Evolutionary conservation across 345 rosid species (phyloP).

Genomic region (Syzygium jambos): DNA sequence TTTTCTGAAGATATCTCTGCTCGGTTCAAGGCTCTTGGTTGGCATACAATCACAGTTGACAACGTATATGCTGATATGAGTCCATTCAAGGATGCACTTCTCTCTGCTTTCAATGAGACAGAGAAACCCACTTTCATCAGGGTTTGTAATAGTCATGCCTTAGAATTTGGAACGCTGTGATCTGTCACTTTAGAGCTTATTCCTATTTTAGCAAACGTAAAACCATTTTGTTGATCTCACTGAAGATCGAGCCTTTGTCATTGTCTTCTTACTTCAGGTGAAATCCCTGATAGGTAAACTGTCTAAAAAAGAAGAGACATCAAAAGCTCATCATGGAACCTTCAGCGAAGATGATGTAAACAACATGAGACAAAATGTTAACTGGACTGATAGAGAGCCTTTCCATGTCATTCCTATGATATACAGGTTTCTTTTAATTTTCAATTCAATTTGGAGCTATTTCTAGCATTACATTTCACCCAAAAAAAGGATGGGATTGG

Average conservation of each 20-base stretch:
- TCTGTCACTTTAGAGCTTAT: background rate
- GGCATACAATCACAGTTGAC: slow-evolving; percentile 17
- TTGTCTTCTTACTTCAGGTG: slow-evolving; percentile 5
- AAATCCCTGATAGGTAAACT: slow-evolving; percentile 18
- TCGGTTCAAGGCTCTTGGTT: slow-evolving; percentile 27
- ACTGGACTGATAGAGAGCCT: slow-evolving; percentile 11
- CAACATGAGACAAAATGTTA: slow-evolving; percentile 15
- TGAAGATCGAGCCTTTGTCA: background rate
- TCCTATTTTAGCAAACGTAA: background rate
- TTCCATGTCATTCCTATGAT: slow-evolving; percentile 20
- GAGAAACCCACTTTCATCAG: slow-evolving; percentile 25
- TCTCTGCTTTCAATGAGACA: slow-evolving; percentile 6
- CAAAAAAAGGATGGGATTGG: background rate
- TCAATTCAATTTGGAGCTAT: background rate
- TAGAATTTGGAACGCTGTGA: background rate
- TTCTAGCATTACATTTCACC: background rate
- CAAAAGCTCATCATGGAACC: slow-evolving; percentile 26
- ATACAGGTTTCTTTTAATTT: slow-evolving; percentile 1
- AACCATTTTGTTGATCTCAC: background rate
- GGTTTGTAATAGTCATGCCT: slow-evolving; percentile 5
- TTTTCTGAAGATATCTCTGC: slow-evolving; percentile 25
- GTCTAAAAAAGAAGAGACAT: slow-evolving; percentile 24
- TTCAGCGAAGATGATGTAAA: slow-evolving; percentile 16
- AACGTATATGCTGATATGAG: slow-evolving; percentile 4
- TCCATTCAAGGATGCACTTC: slow-evolving; percentile 9